These are phyloP conservation scores for Ceratocystis huliohia DNA, from an alignment of 2,329 filamentous ascomycete genomes.

Conservation along the genomic window DNA sequence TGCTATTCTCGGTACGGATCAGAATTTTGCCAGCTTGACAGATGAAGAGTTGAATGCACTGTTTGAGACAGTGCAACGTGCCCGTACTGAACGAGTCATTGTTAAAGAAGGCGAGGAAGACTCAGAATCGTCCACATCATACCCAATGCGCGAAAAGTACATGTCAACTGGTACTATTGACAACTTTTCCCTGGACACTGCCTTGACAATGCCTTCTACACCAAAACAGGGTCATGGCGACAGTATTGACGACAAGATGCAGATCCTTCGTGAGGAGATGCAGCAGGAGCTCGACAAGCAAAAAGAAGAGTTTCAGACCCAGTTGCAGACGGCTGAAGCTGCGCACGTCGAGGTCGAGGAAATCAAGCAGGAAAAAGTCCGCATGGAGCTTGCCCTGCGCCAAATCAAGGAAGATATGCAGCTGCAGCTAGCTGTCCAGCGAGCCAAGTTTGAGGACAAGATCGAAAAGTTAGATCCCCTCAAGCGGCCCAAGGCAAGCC, in stretches of 20 bases:
- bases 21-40: conserved; percentile 77
- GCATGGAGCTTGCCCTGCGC: conserved; percentile 71
- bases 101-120: conserved; percentile 75
- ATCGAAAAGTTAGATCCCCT: conserved; percentile 61
- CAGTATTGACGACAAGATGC: conserved; percentile 63
- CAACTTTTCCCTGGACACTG: conserved; percentile 90
- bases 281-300: conserved; percentile 71
- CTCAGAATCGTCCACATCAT: conserved; percentile 77
- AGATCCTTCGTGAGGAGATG: conserved; percentile 67
- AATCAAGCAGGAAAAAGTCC: conserved; percentile 65
- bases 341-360: conserved; percentile 70
- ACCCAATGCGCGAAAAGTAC: conserved; percentile 84
- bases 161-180: conserved; percentile 89
- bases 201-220: conserved; percentile 85
- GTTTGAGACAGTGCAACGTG: conserved; percentile 86
- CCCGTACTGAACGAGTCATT: conserved; percentile 61
- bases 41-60: conserved; percentile 90
- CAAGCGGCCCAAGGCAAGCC: conserved; percentile 47
- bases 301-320: conserved; percentile 69
- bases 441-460: conserved; percentile 71
- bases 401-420: conserved; percentile 81
- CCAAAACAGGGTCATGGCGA: conserved; percentile 48
- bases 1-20: conserved; percentile 77
- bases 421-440: conserved; percentile 68
- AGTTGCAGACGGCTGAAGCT: conserved; percentile 61